phyloP scores from a whole-genome alignment of 208 protist genomes.

The Crithidia bombi region DNA sequence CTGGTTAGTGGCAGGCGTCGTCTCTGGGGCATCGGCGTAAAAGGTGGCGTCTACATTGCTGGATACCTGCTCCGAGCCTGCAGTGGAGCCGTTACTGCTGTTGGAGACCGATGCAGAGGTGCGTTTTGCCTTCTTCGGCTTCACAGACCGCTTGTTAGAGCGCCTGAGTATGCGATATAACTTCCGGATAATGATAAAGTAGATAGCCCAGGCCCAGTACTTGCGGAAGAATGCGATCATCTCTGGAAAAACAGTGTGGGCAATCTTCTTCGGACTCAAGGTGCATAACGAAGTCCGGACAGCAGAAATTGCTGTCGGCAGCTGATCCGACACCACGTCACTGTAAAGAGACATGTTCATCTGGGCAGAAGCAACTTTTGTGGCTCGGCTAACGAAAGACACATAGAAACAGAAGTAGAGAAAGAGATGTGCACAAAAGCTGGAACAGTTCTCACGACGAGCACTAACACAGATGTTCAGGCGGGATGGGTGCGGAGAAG shows the following conservation, averaged over 20 bases:
- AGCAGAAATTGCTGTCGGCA: constrained; percentile 30
- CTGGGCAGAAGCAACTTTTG: background rate
- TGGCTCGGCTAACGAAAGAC: background rate
- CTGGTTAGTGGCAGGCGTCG: constrained; percentile 28
- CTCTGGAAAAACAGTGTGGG: constrained; percentile 23
- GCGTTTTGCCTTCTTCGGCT: constrained; percentile 15
- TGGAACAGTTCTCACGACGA: too few species aligned
- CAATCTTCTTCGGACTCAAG: constrained; percentile 20
- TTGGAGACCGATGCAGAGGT: constrained; percentile 23
- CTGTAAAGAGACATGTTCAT: constrained; percentile 30
- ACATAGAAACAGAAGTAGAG: background rate
- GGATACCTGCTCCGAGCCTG: constrained; percentile 1
- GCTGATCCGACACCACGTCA: constrained; percentile 43
- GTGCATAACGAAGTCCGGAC: constrained; percentile 19
- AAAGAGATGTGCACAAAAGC: too few species aligned
- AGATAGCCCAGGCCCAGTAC: constrained; percentile 43
- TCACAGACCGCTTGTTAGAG: constrained; percentile 18
- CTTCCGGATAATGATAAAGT: constrained; percentile 48
- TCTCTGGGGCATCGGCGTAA: constrained; percentile 12
- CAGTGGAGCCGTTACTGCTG: constrained; percentile 24
- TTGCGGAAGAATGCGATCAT: constrained; percentile 30
- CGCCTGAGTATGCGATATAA: constrained; percentile 36
- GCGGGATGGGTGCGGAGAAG: too few species aligned
- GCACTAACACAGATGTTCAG: too few species aligned
- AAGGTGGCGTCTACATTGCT: constrained; percentile 21